Evolutionary conservation across 495 filamentous ascomycete genomes (phyloP).

Genomic region (Xylaria venustula): DNA sequence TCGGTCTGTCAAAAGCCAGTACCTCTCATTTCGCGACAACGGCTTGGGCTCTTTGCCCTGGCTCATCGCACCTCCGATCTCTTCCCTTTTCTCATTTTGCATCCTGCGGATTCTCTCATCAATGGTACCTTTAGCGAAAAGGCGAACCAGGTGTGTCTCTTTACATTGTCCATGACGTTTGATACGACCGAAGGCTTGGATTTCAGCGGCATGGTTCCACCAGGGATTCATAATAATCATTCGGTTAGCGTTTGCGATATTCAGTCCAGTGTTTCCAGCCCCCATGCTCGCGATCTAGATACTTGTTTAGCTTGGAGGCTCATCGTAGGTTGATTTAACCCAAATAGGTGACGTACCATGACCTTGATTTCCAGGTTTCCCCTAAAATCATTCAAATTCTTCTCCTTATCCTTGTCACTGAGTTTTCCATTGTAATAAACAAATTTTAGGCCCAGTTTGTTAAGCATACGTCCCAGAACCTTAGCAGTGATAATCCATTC

Average conservation of each 20-base stretch:
- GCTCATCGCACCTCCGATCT: background rate
- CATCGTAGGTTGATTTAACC: slow-evolving; percentile 1
- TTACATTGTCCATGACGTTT: slow-evolving; percentile 35
- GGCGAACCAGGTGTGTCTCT: slow-evolving; percentile 28
- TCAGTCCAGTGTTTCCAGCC: slow-evolving; percentile 50
- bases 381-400: slow-evolving; percentile 11
- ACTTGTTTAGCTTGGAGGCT: slow-evolving; percentile 1
- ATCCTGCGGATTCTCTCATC: slow-evolving; percentile 35
- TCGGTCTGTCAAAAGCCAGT: background rate
- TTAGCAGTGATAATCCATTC: slow-evolving; percentile 32
- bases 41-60: slow-evolving; percentile 3
- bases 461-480: slow-evolving; percentile 28
- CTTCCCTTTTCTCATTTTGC: slow-evolving; percentile 30
- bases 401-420: background rate
- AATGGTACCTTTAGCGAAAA: slow-evolving; percentile 27
- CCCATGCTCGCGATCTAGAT: slow-evolving; percentile 40
- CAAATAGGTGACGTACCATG: slow-evolving; percentile 24
- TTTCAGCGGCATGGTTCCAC: slow-evolving; percentile 52
- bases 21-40: background rate
- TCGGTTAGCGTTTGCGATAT: slow-evolving; percentile 55
- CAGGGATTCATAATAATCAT: slow-evolving; percentile 59
- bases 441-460: slow-evolving; percentile 24
- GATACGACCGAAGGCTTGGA: slow-evolving; percentile 35
- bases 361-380: slow-evolving; percentile 12
- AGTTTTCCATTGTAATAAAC: slow-evolving; percentile 26